Conservation (phyloP, 2,329 filamentous ascomycete genomes). For the Pyricularia sp. region DNA sequence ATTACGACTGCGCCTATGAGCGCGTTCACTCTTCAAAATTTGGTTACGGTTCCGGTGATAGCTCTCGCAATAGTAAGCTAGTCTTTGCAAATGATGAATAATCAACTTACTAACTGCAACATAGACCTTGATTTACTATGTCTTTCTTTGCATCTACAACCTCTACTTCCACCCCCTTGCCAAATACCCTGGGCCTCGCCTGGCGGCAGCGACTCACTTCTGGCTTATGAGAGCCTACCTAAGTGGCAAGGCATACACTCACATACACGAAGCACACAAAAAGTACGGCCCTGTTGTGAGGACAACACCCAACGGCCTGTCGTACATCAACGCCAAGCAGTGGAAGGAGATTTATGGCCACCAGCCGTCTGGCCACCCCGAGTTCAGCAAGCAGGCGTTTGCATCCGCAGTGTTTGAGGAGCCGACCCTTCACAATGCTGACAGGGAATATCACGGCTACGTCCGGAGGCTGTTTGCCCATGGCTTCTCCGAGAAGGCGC, state of each 20-base stretch:
- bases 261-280: constrained; percentile 11
- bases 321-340: constrained; percentile 19
- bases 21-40: background rate
- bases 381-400: background rate
- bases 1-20: background rate
- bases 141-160: constrained; percentile 1
- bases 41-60: background rate
- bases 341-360: constrained; percentile 23
- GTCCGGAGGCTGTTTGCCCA: constrained; percentile 2
- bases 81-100: background rate
- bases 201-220: constrained; percentile 1
- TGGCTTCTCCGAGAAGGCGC: constrained; percentile 14
- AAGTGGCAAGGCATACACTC: background rate
- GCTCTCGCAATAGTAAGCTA: background rate
- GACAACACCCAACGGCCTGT: constrained; percentile 26
- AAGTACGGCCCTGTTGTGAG: constrained; percentile 29
- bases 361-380: constrained; percentile 4
- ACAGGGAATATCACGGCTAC: constrained; percentile 8
- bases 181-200: constrained; percentile 5
- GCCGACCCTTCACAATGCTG: constrained; percentile 1
- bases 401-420: constrained; percentile 2
- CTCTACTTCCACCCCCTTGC: constrained; percentile 3
- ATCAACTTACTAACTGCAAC: no score
- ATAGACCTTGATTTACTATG: background rate
- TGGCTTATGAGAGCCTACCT: background rate